Conservation (phyloP, 345 rosid species). For the Firmiana major region DNA sequence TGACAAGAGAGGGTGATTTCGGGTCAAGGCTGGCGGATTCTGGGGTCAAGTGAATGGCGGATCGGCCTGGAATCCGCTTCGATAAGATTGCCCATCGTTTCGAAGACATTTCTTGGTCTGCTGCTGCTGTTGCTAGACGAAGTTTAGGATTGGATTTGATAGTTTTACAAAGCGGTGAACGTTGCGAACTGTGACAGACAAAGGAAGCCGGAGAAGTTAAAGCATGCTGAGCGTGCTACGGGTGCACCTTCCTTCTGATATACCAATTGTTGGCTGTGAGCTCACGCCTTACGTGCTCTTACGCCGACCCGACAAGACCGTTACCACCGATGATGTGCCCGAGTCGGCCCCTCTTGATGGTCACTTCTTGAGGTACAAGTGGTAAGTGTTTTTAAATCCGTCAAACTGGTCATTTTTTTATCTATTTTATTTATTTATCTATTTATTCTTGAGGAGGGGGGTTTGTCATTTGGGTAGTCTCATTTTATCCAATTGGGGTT, state of each 20-base stretch:
- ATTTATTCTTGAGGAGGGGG: too few species aligned
- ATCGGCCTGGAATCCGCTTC: constrained; percentile 56
- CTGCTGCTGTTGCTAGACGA: constrained; percentile 1
- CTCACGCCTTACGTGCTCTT: constrained; percentile 85
- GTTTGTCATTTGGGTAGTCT: neutral
- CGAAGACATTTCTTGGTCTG: neutral
- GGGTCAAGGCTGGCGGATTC: constrained; percentile 37
- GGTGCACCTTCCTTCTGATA: constrained; percentile 94
- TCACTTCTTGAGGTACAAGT: constrained; percentile 78
- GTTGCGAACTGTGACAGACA: constrained; percentile 29
- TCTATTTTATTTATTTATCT: neutral
- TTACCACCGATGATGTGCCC: constrained; percentile 65
- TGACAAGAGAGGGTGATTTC: constrained; percentile 13
- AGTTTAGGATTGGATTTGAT: constrained; percentile 20
- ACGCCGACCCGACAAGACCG: constrained; percentile 25
- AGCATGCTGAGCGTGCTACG: constrained; percentile 89
- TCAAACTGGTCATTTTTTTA: neutral
- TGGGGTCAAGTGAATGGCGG: constrained; percentile 56
- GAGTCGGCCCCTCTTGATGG: constrained; percentile 82
- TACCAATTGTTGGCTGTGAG: constrained; percentile 97
- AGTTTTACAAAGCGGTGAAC: constrained; percentile 31
- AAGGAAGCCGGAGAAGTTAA: constrained; percentile 29
- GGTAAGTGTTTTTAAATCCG: constrained; percentile 46
- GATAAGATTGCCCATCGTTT: constrained; percentile 4
- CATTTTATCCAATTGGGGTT: neutral